Evolutionary conservation across 1,284 basidiomycete genomes (phyloP), one percentile per base, ranked within the genome.

Genomic region (Xerocomus nothofagi): DNA sequence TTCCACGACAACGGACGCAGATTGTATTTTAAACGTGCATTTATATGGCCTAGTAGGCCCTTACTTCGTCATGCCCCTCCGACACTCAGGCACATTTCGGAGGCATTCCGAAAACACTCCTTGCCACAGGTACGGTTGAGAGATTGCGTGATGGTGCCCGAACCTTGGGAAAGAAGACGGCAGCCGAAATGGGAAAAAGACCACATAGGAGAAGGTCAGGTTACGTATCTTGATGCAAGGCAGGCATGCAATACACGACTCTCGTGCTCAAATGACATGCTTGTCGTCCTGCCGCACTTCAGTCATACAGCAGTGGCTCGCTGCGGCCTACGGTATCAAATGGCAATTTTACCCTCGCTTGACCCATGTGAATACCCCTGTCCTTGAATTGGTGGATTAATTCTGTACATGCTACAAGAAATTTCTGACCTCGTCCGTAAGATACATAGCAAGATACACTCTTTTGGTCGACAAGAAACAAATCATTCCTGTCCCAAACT

Each of bases 171-270:
- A 59, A 60, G 17, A 60, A 65, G 47, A 69, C 71, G 63, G 55
- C 48, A 17, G 26, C 32, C 44, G 81, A 84, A 53, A 60, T 80
- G 49, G 79, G 75, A 4, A 69, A 74, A 44, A 46, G 58, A 3
- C 20, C 3, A 7, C n/a, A n/a, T 29, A 15, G 48, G 47, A 30
- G 21, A 50, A 24, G 73, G 70, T 26, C 60, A 71, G 11, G 71
- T 82, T 12, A 65, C 59, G 27, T 81, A 74, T 55, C 65, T 75
- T 42, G 81, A n/a, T n/a, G n/a, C n/a, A 81, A 59, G 73, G 71
- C 1, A 66, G 70, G 17, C 80, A 83, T 63, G 76, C 66, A 4
- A 55, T 78, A 6, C 84, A 86, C 58, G 79, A 82, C 51, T 59
- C 39, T 83, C n/a, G 56, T 69, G 12, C 72, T 81, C 42, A 30